A percentile compares a stretch with the other conserved stretches of the same genome.
phyloP scores from a whole-genome alignment of 257 asterid genomes.

The Jaltomata sinuosa region DNA sequence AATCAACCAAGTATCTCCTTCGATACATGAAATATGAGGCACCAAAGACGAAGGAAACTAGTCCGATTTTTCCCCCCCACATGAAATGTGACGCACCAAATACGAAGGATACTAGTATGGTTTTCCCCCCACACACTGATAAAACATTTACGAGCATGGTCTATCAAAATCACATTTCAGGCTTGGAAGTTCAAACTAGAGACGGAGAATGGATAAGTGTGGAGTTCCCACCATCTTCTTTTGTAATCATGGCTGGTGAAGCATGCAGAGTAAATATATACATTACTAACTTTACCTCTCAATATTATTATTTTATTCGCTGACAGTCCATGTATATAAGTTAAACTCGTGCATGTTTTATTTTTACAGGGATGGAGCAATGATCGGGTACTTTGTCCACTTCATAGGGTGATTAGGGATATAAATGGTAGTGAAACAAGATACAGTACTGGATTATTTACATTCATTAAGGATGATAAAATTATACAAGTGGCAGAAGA shows the following conservation, averaged over 20 bases:
- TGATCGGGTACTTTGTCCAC: slow-evolving; percentile 32
- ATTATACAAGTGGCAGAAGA: slow-evolving; percentile 33
- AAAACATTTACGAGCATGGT: slow-evolving; percentile 53
- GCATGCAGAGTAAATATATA: slow-evolving; percentile 46
- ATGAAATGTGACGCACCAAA: slow-evolving; percentile 43
- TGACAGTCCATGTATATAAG: not conserved
- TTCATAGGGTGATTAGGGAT: slow-evolving; percentile 37
- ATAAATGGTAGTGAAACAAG: slow-evolving; percentile 28
- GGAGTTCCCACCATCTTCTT: slow-evolving; percentile 45
- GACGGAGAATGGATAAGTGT: slow-evolving; percentile 48
- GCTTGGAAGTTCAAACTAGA: slow-evolving; percentile 43
- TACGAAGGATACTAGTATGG: slow-evolving; percentile 30
- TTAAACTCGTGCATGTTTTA: not conserved
- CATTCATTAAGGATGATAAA: slow-evolving; percentile 29
- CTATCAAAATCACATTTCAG: slow-evolving; percentile 54
- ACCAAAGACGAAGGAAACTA: slow-evolving; percentile 29
- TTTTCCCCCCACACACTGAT: slow-evolving; percentile 55
- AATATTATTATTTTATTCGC: not conserved
- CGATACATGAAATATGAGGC: slow-evolving; percentile 42
- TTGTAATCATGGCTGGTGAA: slow-evolving; percentile 75
- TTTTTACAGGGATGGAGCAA: slow-evolving; percentile 52
- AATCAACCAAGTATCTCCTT: slow-evolving; percentile 47
- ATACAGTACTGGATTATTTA: slow-evolving; percentile 30
- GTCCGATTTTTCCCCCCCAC: too few relatives aligned
- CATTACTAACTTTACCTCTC: not conserved